These are phyloP conservation scores for Chlorella sp. DNA, from an alignment of 139 green algal genomes.

Conservation along the genomic window DNA sequence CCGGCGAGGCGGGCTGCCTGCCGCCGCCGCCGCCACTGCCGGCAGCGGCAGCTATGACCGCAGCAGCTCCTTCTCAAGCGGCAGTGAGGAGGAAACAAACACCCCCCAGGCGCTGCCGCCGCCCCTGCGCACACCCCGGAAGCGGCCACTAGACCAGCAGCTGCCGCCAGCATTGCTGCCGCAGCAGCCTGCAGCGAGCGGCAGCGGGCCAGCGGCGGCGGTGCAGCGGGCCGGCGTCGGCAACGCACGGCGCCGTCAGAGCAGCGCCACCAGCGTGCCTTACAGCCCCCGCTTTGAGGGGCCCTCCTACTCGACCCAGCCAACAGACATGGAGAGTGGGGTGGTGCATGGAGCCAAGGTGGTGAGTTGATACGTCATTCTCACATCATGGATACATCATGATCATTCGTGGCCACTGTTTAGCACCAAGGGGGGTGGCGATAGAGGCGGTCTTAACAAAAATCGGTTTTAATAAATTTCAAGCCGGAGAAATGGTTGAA, in stretches of 20 bases:
- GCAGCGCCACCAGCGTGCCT: background rate
- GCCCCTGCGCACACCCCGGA: background rate
- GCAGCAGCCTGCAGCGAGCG: background rate
- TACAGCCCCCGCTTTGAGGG: constrained; percentile 11
- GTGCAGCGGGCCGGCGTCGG: background rate
- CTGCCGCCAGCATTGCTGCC: background rate
- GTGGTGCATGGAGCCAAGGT: constrained; percentile 51
- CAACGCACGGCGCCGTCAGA: background rate
- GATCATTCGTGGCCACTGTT: no score
- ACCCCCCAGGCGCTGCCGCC: background rate
- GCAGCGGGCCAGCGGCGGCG: background rate
- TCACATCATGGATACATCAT: no score
- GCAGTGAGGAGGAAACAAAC: background rate
- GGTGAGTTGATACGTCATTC: background rate
- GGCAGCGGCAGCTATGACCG: background rate
- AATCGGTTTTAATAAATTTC: no score
- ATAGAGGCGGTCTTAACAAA: no score
- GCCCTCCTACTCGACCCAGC: constrained; percentile 16
- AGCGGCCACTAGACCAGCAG: background rate
- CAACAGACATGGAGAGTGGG: constrained; percentile 30
- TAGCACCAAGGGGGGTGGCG: no score
- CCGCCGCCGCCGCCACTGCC: background rate
- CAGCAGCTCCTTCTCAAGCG: background rate
- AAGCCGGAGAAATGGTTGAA: no score
- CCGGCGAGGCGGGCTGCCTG: background rate